A percentile compares a stretch with the other conserved stretches of the same genome.
Evolutionary conservation across 2,329 filamentous ascomycete genomes (phyloP).

Genomic region (Geosmithia morbida): DNA sequence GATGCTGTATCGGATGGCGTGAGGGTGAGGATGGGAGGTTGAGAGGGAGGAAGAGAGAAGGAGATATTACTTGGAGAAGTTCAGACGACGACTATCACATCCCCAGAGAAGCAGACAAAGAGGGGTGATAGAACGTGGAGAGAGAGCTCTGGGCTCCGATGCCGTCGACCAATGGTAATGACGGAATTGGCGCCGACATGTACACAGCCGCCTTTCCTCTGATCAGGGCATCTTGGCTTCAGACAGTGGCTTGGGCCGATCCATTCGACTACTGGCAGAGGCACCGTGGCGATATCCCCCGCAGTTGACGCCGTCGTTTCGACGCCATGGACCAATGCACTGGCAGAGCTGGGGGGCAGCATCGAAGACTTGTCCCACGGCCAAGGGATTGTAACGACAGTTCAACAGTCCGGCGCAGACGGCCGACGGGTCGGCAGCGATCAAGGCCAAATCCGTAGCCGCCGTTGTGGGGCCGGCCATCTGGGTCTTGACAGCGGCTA

Average conservation of each 20-base stretch:
- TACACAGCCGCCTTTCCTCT: background rate
- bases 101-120: background rate
- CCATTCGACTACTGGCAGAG: too few relatives aligned
- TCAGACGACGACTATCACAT: background rate
- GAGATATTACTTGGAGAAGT: background rate
- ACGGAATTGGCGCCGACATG: background rate
- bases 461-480: background rate
- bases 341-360: background rate
- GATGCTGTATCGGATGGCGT: too few relatives aligned
- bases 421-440: too few relatives aligned
- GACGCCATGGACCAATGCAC: background rate
- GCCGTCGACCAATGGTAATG: background rate
- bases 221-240: background rate
- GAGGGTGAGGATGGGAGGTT: too few relatives aligned
- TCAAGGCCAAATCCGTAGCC: background rate
- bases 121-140: background rate
- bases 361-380: too few relatives aligned
- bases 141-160: background rate
- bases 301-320: background rate
- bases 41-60: background rate
- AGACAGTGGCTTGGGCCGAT: too few relatives aligned
- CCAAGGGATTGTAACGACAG: too few relatives aligned
- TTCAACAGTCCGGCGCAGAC: too few relatives aligned
- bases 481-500: background rate
- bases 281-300: background rate